Conservation (phyloP, 306 rosid species). For the Sicyos edulis region DNA sequence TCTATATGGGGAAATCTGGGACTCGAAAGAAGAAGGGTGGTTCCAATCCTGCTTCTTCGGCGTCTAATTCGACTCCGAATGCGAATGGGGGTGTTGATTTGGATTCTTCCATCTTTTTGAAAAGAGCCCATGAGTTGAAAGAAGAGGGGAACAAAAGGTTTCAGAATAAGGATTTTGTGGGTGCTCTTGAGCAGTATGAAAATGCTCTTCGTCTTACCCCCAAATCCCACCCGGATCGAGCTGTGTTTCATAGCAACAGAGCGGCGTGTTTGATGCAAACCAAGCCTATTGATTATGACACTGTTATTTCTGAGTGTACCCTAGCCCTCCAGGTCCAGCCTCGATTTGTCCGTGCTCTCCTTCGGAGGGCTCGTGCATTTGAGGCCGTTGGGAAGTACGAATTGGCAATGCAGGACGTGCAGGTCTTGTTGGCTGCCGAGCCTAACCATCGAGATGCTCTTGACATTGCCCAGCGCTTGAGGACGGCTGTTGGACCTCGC, state of each 20-base stretch:
- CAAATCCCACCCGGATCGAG: constrained; percentile 67
- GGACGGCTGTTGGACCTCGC: constrained; percentile 67
- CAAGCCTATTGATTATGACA: constrained; percentile 83
- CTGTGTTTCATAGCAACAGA: constrained; percentile 82
- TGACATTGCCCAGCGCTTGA: constrained; percentile 74
- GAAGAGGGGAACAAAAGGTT: constrained; percentile 86
- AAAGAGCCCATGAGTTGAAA: constrained; percentile 86
- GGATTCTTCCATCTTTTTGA: constrained; percentile 74
- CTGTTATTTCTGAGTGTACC: constrained; percentile 81
- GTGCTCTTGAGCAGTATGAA: constrained; percentile 88
- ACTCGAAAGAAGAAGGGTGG: constrained; percentile 77
- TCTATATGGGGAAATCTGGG: constrained; percentile 89
- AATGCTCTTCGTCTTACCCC: constrained; percentile 77
- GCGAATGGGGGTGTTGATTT: constrained; percentile 61
- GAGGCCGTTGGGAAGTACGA: constrained; percentile 82
- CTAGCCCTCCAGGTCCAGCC: constrained; percentile 96
- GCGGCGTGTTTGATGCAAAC: constrained; percentile 96
- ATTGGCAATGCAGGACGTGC: constrained; percentile 84
- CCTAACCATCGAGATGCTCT: constrained; percentile 69
- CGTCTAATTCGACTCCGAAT: constrained; percentile 37
- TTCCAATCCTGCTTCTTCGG: constrained; percentile 43
- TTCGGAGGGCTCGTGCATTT: constrained; percentile 71
- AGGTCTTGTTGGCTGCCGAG: constrained; percentile 60
- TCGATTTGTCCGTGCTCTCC: constrained; percentile 62
- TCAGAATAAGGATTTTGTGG: constrained; percentile 70